phyloP scores from a whole-genome alignment of 169 alveolate genomes.

The Toxoplasma gondii region DNA sequence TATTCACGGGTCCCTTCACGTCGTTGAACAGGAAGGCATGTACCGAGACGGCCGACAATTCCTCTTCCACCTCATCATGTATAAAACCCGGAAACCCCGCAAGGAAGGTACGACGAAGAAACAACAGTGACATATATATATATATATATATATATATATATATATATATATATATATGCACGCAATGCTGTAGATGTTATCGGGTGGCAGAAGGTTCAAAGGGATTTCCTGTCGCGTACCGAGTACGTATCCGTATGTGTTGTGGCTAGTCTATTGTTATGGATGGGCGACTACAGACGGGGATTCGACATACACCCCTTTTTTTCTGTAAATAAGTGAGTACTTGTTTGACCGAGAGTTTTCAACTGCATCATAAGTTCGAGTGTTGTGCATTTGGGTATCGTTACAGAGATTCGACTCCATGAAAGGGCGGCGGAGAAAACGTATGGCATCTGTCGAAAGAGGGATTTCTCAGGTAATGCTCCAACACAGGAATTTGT shows the following conservation, averaged over 20 bases:
- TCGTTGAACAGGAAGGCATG: conserved; percentile 44
- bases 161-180: no score
- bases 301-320: no score
- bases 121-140: no score
- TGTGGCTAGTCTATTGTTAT: no score
- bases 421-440: conserved; percentile 54
- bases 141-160: no score
- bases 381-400: not conserved
- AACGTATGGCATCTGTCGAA: conserved; percentile 30
- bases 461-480: conserved; percentile 45
- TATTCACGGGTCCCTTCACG: conserved; percentile 10
- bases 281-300: no score
- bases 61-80: conserved; percentile 43
- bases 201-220: no score
- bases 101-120: not conserved
- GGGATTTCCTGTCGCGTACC: no score
- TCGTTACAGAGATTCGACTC: conserved; percentile 41
- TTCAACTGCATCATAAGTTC: not conserved
- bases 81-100: conserved; percentile 37
- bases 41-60: conserved; percentile 43
- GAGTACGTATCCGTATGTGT: no score
- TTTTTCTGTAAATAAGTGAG: no score
- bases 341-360: no score
- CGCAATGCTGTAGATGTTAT: no score
- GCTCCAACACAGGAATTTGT: not conserved